Evolutionary conservation across 192 early-diverging fungal species (phyloP).

Genomic region (Coemansia sp.): DNA sequence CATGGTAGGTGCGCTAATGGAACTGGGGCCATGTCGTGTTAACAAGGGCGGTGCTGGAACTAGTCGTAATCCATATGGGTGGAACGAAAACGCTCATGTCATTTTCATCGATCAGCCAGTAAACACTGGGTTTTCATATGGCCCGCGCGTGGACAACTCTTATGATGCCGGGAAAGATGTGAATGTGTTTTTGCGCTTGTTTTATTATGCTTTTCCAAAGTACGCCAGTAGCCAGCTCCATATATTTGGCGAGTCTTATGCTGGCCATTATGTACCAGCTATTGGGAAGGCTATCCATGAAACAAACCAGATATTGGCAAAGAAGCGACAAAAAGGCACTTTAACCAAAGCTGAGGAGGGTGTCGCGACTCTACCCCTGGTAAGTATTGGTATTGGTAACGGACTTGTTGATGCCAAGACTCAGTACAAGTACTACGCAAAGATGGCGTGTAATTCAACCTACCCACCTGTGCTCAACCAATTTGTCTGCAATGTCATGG

Average conservation of each 20-base stretch:
- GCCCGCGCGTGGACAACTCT: slow-evolving; percentile 72
- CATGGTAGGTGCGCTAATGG: slow-evolving; percentile 78
- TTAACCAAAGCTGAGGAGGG: slow-evolving; percentile 36
- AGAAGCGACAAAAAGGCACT: slow-evolving; percentile 15
- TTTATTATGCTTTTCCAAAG: slow-evolving; percentile 83
- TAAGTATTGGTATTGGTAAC: slow-evolving; percentile 86
- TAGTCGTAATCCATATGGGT: slow-evolving; percentile 72
- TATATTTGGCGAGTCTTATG: slow-evolving; percentile 87
- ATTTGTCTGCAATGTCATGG: slow-evolving; percentile 75
- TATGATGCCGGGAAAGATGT: slow-evolving; percentile 83
- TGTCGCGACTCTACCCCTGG: slow-evolving; percentile 68
- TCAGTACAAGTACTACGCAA: slow-evolving; percentile 89
- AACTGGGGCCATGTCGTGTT: slow-evolving; percentile 87
- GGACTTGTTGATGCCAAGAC: slow-evolving; percentile 85
- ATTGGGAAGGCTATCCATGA: slow-evolving; percentile 81
- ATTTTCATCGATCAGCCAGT: slow-evolving; percentile 89
- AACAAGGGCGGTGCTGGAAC: slow-evolving; percentile 74
- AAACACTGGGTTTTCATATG: slow-evolving; percentile 91
- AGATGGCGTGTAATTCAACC: slow-evolving; percentile 71
- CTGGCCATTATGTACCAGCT: slow-evolving; percentile 95
- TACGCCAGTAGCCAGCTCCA: slow-evolving; percentile 82
- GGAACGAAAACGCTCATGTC: slow-evolving; percentile 91
- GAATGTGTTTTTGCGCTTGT: slow-evolving; percentile 90
- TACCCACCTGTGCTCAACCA: slow-evolving; percentile 82
- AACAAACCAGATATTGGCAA: slow-evolving; percentile 65